Evolutionary conservation across 495 filamentous ascomycete species (phyloP).

Genomic region (Sporormia fimetaria): DNA sequence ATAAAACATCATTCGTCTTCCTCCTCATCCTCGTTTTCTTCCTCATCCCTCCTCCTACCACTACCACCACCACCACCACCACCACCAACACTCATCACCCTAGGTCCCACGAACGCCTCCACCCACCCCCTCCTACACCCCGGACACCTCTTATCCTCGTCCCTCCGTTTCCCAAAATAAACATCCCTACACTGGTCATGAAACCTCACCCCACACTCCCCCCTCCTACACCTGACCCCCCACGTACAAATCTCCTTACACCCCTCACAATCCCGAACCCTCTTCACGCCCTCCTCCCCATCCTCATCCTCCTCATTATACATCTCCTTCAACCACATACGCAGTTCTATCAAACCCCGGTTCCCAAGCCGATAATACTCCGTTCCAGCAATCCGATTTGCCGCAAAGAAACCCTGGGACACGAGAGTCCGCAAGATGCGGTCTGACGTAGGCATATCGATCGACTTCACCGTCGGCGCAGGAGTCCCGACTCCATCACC

Average conservation of each 20-base stretch:
- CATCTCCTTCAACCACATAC: slow-evolving; percentile 64
- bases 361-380: slow-evolving; percentile 66
- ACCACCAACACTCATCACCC: slow-evolving; percentile 38
- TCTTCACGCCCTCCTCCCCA: slow-evolving; percentile 38
- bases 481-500: slow-evolving; percentile 29
- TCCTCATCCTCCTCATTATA: slow-evolving; percentile 63
- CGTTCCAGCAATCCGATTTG: slow-evolving; percentile 42
- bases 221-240: slow-evolving; percentile 12
- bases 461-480: slow-evolving; percentile 37
- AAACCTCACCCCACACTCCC: slow-evolving; percentile 33
- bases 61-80: slow-evolving; percentile 1
- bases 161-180: slow-evolving; percentile 3
- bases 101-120: slow-evolving; percentile 73
- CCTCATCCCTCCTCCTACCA: neutral
- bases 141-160: slow-evolving; percentile 44
- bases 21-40: slow-evolving; percentile 9
- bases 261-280: slow-evolving; percentile 77
- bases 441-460: slow-evolving; percentile 71
- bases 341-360: slow-evolving; percentile 73
- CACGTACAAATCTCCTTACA: slow-evolving; percentile 86
- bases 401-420: slow-evolving; percentile 76
- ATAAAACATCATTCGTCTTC: too few species aligned
- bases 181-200: slow-evolving; percentile 9
- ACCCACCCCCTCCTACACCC: slow-evolving; percentile 61
- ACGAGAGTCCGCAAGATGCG: slow-evolving; percentile 56